Evolutionary conservation across 2,329 filamentous ascomycete genomes (phyloP).

Genomic region (Aaosphaeria arxii): DNA sequence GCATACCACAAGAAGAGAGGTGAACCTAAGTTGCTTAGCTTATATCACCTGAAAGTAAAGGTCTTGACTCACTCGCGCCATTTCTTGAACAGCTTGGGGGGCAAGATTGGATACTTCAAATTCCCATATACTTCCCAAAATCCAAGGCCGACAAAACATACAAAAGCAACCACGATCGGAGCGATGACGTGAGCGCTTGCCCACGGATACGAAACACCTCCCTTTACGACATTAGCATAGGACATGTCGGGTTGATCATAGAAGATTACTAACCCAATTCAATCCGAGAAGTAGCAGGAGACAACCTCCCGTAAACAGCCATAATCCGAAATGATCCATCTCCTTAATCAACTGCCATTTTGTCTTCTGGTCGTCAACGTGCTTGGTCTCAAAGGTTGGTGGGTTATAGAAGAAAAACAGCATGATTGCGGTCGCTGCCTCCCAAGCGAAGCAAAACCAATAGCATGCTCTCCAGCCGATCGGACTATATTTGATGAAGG

Average conservation of each 20-base stretch:
- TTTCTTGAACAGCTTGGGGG: constrained; percentile 13
- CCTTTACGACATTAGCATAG: constrained; percentile 4
- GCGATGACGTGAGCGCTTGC: constrained; percentile 44
- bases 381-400: constrained; percentile 28
- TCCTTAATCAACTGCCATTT: constrained; percentile 34
- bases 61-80: constrained; percentile 10
- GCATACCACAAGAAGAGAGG: constrained; percentile 14
- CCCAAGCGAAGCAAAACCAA: constrained; percentile 34
- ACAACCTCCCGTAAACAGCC: constrained; percentile 41
- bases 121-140: constrained; percentile 48
- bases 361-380: constrained; percentile 21
- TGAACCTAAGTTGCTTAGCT: constrained; percentile 5
- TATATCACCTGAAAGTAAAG: no score
- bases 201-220: constrained; percentile 41
- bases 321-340: constrained; percentile 51
- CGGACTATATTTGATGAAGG: constrained; percentile 26
- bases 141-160: constrained; percentile 42
- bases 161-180: constrained; percentile 44
- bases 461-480: constrained; percentile 32
- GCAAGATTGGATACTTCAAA: constrained; percentile 37
- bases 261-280: constrained; percentile 44
- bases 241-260: background rate
- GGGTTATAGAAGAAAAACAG: constrained; percentile 31
- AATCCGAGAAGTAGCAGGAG: constrained; percentile 45
- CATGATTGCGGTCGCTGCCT: constrained; percentile 20